Evolutionary conservation across 2,329 filamentous ascomycete genomes (phyloP), one percentile per base, ranked within the genome.

Genomic region (Colletotrichum tropicale): DNA sequence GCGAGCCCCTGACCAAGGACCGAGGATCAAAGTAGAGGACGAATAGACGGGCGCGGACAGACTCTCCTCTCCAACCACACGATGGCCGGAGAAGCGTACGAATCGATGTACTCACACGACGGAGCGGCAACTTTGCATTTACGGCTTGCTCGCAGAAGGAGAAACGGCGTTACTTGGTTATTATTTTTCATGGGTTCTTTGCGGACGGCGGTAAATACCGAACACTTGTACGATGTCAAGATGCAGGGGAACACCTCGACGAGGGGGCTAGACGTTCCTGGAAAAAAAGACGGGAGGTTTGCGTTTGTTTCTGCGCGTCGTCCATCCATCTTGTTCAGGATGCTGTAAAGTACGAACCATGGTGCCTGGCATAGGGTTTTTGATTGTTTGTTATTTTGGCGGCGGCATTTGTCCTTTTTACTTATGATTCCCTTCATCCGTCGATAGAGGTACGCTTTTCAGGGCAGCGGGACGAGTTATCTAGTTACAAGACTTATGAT

Each of bases 1-100:
- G 2, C 88, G 95, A 76, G 93, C 93, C 36, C 94, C 94, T 21
- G 74, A 76, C 10, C 60, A 66, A 66, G 52, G 55, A 43, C 66
- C 66, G 28, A 77, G 61, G 60, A 76, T 77, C 43, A 76, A 77
- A 52, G 70, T 55, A 52, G 74, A 76, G 24, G 55, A 72, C 21
- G 58, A 76, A 36, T 74, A 74, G 48, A 34, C 24, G 43, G 58
- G 34, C n/a, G 9, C 21, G 61, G 13, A 28, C 60, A 32, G 38
- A 32, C 62, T 24, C 24, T 52, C 43, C n/a, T 24, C 43, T 8
- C 43, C 43, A 8, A 52, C 10, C 10, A 21, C 12, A 21, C 62
- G 6, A 66, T 28, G 18, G 16, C 28, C 30, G 36, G 26, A 66
- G 36, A 66, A 15, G 62, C 62, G 36, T 26, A 61, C 32, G 32